These are phyloP conservation scores for Paramecium caudatum DNA, from an alignment of 73 alveolate genomes.

Conservation along the genomic window DNA sequence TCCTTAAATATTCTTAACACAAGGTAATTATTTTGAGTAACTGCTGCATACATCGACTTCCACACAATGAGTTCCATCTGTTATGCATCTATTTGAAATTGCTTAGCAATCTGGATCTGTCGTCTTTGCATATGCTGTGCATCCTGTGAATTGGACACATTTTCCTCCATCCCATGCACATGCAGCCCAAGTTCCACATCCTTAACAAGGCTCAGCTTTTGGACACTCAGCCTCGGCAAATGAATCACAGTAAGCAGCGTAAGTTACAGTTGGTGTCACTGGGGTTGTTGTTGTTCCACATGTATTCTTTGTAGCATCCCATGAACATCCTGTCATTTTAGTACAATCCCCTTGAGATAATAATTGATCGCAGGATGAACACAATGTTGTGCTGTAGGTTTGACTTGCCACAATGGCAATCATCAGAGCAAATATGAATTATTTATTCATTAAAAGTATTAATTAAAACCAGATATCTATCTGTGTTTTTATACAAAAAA, in stretches of 20 bases:
- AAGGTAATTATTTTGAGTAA: not conserved
- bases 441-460: not conserved
- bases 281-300: not conserved
- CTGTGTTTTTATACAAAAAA: too few species aligned
- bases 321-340: not conserved
- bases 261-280: not conserved
- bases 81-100: not conserved
- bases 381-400: constrained; percentile 32
- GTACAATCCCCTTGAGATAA: not conserved
- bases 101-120: constrained; percentile 37
- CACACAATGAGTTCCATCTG: constrained; percentile 58
- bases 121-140: constrained; percentile 22
- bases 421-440: constrained; percentile 12
- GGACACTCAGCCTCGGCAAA: constrained; percentile 21
- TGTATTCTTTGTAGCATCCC: not conserved
- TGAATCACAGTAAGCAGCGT: not conserved
- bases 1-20: not conserved
- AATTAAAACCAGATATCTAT: too few species aligned
- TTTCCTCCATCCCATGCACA: constrained; percentile 5
- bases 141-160: constrained; percentile 32
- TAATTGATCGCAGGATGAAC: not conserved
- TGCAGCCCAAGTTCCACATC: not conserved
- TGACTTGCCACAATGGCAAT: not conserved
- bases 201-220: not conserved
- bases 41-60: not conserved